These are phyloP conservation scores for Kodamaea sagamina DNA, from an alignment of 805 yeast genomes.

Conservation along the genomic window DNA sequence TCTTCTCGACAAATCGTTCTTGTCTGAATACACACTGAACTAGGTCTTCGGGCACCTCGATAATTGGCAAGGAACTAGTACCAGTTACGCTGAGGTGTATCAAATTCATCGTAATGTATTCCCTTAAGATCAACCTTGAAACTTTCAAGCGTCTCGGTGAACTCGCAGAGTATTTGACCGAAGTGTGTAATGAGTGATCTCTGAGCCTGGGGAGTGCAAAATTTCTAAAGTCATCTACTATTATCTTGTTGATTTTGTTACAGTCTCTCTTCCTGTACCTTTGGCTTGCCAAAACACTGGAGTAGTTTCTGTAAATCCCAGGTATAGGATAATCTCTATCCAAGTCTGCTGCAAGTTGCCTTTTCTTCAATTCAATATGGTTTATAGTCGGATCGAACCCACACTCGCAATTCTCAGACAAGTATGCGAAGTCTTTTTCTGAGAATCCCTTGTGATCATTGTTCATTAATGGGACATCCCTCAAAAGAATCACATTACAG, in stretches of 20 bases:
- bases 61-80: not conserved
- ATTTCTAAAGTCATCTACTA: not conserved
- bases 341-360: conserved; percentile 20
- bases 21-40: conserved; percentile 28
- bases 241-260: not conserved
- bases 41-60: conserved; percentile 23
- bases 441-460: conserved; percentile 18
- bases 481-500: conserved; percentile 14
- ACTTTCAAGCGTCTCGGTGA: too few species aligned
- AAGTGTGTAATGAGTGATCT: too few species aligned
- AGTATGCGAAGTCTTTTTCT: conserved; percentile 14
- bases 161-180: too few species aligned
- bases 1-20: conserved; percentile 24
- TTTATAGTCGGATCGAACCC: conserved; percentile 11
- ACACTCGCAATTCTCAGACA: not conserved
- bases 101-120: conserved; percentile 18
- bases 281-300: conserved; percentile 3
- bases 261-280: not conserved
- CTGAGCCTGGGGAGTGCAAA: too few species aligned
- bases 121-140: not conserved
- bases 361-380: conserved; percentile 24
- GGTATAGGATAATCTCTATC: conserved; percentile 7
- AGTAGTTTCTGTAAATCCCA: conserved; percentile 13
- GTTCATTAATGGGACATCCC: conserved; percentile 17
- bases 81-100: conserved; percentile 13